Evolutionary conservation across 1,284 basidiomycete genomes (phyloP), one percentile per base, ranked within the genome.

Genomic region (Boletus subluridellus): DNA sequence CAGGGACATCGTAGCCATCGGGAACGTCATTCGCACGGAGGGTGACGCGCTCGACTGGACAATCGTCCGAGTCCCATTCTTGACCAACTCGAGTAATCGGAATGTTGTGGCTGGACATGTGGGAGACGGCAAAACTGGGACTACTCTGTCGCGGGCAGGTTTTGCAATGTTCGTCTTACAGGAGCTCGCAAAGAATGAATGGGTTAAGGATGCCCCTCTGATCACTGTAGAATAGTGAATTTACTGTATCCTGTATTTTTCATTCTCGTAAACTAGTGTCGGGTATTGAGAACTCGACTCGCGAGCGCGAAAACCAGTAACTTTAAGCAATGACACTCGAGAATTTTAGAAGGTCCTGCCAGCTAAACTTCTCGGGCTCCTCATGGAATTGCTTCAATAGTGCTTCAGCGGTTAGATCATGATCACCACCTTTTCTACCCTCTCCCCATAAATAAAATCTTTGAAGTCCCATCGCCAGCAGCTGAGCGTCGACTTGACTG

Each of bases 401-500:
- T 55, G 74, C 62, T 76, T 78, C 75, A 65, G 80, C 75, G 55
- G 74, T 68, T 12, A 55, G 61, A 39, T 58, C 48, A 11, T 45
- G 50, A 21, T 53, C 41, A 4, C 63, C 63, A 17, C 57, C 53
- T n/a, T 60, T 73, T 60, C 62, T 69, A 7, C 66, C 73, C n/a
- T 75, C 73, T 32, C 72, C 74, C 83, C 87, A 87, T 38, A 92
- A 72, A 69, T 94, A 96, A 74, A 95, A 95, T 66, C 83, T 84
- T 74, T 96, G 94, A 48, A 93, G 72, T 15, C 83, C 83, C 70
- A 94, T 78, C 1, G 88, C 82, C 48, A 98, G 81, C 41, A 90
- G 67, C 65, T 95, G 93, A 0, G 92, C 92, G 64, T 95, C 92
- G 59, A 85, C 80, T 70, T 94, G 90, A 57, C 76, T 80, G 44